phyloP scores from a whole-genome alignment of 1,139 yeast species.

The Torulaspora globosa region DNA sequence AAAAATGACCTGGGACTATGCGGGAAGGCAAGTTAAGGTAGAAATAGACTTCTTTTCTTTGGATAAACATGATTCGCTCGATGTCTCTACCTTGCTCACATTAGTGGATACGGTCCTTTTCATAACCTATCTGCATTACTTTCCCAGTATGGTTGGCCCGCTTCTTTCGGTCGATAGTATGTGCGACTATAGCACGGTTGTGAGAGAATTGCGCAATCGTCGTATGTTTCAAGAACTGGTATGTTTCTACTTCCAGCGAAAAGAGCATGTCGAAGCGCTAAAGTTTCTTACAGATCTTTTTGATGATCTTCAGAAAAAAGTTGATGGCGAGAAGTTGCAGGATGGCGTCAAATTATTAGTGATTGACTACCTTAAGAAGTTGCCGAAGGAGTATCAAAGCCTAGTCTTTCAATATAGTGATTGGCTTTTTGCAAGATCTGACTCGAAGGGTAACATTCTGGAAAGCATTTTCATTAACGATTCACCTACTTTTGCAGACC shows the following conservation, averaged over 20 bases:
- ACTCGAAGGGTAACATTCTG: slow-evolving; percentile 40
- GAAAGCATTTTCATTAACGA: slow-evolving; percentile 62
- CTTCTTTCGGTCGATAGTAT: slow-evolving; percentile 68
- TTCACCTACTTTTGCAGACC: slow-evolving; percentile 56
- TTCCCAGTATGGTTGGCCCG: slow-evolving; percentile 77
- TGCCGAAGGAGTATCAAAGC: slow-evolving; percentile 49
- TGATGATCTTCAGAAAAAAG: slow-evolving; percentile 30
- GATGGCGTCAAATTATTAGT: slow-evolving; percentile 28
- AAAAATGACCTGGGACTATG: slow-evolving; percentile 26
- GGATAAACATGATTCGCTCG: slow-evolving; percentile 34
- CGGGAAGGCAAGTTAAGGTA: slow-evolving; percentile 22
- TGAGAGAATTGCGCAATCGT: slow-evolving; percentile 48
- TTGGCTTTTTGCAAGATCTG: slow-evolving; percentile 47
- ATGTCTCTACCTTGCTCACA: slow-evolving; percentile 41
- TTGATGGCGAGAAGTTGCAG: slow-evolving; percentile 30
- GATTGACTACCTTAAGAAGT: slow-evolving; percentile 59
- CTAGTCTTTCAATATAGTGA: slow-evolving; percentile 56
- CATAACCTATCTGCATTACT: slow-evolving; percentile 61
- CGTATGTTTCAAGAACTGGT: slow-evolving; percentile 63
- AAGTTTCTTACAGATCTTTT: slow-evolving; percentile 43
- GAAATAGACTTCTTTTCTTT: slow-evolving; percentile 29
- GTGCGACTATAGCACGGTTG: slow-evolving; percentile 66
- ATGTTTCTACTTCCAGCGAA: slow-evolving; percentile 69
- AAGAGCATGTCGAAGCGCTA: slow-evolving; percentile 65
- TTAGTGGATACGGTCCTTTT: slow-evolving; percentile 78